Evolutionary conservation across 202 grass and related monocot species (phyloP), one percentile per base, ranked within the genome.

Genomic region (Cymbopogon flexuosus): DNA sequence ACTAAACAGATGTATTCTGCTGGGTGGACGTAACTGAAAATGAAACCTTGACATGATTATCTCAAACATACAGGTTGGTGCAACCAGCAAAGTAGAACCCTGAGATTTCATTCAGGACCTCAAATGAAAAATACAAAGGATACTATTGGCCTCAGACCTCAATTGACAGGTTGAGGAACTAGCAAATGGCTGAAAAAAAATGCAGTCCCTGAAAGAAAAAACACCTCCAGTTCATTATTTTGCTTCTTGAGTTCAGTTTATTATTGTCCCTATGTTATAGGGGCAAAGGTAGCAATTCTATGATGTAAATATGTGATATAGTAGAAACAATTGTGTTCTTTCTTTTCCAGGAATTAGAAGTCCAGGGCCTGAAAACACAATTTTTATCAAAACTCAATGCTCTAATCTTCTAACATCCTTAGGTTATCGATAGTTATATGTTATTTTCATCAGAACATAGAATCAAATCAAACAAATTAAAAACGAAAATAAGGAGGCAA

Each of bases 381-480:
- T 58, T 58, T 16, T 34, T 6, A 27, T 42, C 5, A 10, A 14
- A 36, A 78, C 46, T 57, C 13, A 29, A 77, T 24, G 31, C 22
- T 62, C 33, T 70, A 76, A 16, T 61, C 22, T 60, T 60, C 57
- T 60, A 70, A 40, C 29, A 27, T 60, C 47, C 10, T 62, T 75
- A 60, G 35, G 12, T 35, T 74, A 19, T 51, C 43, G 51, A 7
- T 15, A 54, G 70, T 37, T 19, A 68, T 22, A 75, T 22, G 22
- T 51, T 39, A 46, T 33, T 79, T 63, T 51, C 27, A 16, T 43
- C 24, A 10, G 16, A 43, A 45, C 16, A 70, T 35, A 64, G 21
- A 81, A 29, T 8, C 21, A 29, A 81, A 29, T 8, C 21, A 36
- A 84, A 45, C 36, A 81, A 76, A 69, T 14, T 35, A 18, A 74